These are phyloP conservation scores for Trypanosoma brucei DNA, from an alignment of 208 protist species.

Conservation along the genomic window DNA sequence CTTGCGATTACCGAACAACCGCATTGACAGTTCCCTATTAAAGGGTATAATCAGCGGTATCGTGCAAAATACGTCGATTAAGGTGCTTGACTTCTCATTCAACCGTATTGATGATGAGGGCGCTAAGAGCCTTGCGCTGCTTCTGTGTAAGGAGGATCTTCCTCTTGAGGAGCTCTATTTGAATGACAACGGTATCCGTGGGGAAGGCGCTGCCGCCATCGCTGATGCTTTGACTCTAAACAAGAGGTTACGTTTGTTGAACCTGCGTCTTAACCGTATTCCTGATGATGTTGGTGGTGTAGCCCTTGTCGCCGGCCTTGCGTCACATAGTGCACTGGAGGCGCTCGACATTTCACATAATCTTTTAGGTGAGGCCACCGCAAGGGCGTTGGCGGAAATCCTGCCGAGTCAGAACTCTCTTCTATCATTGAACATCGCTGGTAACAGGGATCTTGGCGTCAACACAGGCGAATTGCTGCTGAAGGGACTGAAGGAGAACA, in stretches of 20 bases:
- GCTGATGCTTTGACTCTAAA: conserved; percentile 71
- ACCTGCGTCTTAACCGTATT: conserved; percentile 79
- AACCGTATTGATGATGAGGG: conserved; percentile 76
- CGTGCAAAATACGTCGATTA: conserved; percentile 52
- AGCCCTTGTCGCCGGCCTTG: conserved; percentile 44
- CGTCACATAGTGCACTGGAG: conserved; percentile 41
- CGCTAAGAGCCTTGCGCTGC: conserved; percentile 47
- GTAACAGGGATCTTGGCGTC: conserved; percentile 49
- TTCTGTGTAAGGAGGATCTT: conserved; percentile 59
- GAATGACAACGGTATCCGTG: conserved; percentile 67
- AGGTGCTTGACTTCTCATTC: conserved; percentile 77
- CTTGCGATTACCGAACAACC: conserved; percentile 70
- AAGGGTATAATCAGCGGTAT: conserved; percentile 60
- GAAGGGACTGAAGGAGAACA: conserved; percentile 43
- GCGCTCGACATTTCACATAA: conserved; percentile 78
- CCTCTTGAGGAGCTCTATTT: conserved; percentile 78
- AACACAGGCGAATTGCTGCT: conserved; percentile 30
- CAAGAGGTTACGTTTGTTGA: conserved; percentile 61
- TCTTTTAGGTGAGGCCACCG: conserved; percentile 41
- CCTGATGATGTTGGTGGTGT: conserved; percentile 57
- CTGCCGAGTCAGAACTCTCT: conserved; percentile 45
- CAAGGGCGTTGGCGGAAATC: conserved; percentile 42
- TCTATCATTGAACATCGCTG: conserved; percentile 54
- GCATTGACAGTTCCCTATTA: conserved; percentile 41
- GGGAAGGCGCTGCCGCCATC: conserved; percentile 52